Evolutionary conservation across 176 grass and related monocot genomes (phyloP).

Genomic region (Guadua angustifolia): DNA sequence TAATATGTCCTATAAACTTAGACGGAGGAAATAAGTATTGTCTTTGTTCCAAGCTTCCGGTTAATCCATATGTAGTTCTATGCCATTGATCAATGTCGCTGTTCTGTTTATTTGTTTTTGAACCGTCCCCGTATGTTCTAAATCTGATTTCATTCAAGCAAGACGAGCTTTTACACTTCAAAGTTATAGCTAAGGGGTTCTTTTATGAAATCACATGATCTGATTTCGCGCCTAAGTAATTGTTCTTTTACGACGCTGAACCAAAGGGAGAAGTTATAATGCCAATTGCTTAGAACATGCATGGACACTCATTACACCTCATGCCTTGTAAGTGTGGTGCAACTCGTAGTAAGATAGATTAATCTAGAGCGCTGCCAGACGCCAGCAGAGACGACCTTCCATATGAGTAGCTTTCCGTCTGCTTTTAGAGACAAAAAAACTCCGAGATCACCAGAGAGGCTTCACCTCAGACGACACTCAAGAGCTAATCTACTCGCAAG

Average conservation of each 20-base stretch:
- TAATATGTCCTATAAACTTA: no score
- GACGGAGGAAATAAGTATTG: no score
- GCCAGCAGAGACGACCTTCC: not conserved
- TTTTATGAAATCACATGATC: not conserved
- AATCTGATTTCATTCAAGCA: not conserved
- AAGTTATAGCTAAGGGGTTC: not conserved
- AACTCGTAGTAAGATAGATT: not conserved
- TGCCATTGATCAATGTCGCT: no score
- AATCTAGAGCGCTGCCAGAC: not conserved
- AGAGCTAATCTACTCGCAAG: not conserved
- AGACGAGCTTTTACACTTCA: not conserved
- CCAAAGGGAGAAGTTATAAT: not conserved
- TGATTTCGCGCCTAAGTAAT: not conserved
- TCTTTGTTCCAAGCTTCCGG: no score
- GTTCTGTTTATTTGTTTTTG: no score
- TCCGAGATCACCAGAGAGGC: no score
- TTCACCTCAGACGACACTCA: not conserved
- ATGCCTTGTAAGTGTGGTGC: not conserved
- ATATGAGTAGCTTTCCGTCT: no score
- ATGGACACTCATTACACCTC: no score
- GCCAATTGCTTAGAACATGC: not conserved
- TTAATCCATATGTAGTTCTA: no score
- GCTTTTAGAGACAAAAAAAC: not conserved
- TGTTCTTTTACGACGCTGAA: not conserved
- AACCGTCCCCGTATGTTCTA: no score